Base-by-base conservation (phyloP, 768 basidiomycete species). In the Hortiboletus campestris region DNA sequence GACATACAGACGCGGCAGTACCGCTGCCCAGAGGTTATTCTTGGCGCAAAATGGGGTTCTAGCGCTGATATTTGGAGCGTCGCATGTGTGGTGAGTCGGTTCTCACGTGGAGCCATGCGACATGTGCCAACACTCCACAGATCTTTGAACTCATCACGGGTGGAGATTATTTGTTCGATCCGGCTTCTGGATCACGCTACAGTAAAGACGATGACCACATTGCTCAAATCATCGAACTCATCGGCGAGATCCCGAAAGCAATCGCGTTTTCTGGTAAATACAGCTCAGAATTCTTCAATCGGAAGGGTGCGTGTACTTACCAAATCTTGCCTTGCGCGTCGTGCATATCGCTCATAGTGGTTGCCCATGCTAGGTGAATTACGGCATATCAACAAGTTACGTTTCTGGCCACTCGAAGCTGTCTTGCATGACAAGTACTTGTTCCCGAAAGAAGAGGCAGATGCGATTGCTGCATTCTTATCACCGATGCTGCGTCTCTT, bases 1-100 rank as follows among this genome's bases (percentile, higher is more conserved):
- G 97, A 98, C 65, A 98, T 98, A 63, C 90, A 98, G 75, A 99
- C 97, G 28, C 76, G 96, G 66, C 97, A 98, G 66, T 98, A 98
- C 71, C 85, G 97, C 28, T 94, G 92, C 77, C 96, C 97, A 1
- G 96, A 99, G 72, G 96, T 98, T 55, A 95, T 99, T 45, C 78
- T 98, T 2, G 96, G 96, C 42, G 92, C 93, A 2, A 91, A 92
- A 63, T 99, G 96, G 96, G 91, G 93, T 6, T 79, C 93, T 12
- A 94, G 90, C 63, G 94, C 94, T 25, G 97, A 99, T 73, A 85
- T 97, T 22, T 99, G 97, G 97, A 93, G 90, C 64, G 89, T 98
- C 0, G 88, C 95, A 1, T 96, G 94, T 73, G 84, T 98, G 71
- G 93, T 95, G 67, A 67, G 89, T 79, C 16, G 38, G 39, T 40